These are phyloP conservation scores for Sungouiella blattae DNA, from an alignment of 805 yeast species.

Conservation along the genomic window DNA sequence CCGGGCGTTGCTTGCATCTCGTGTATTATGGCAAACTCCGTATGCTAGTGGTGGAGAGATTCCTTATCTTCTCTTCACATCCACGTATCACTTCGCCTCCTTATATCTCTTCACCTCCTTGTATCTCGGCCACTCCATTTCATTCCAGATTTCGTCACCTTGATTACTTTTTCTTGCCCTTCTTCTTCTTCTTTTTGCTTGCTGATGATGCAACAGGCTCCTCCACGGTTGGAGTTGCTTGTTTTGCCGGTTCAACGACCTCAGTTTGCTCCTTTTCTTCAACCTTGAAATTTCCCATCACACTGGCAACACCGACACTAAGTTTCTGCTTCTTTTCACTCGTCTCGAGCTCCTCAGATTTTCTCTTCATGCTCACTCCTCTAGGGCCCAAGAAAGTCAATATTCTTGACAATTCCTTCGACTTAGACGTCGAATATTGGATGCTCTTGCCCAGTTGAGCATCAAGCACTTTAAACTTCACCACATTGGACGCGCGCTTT, in stretches of 20 bases:
- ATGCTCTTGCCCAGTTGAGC: conserved; percentile 61
- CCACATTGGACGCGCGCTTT: conserved; percentile 27
- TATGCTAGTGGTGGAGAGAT: too few relatives aligned
- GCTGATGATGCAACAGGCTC: conserved; percentile 8
- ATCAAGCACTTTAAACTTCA: conserved; percentile 62
- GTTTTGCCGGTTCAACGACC: conserved; percentile 5
- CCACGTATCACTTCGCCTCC: neutral
- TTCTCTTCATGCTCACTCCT: conserved; percentile 39
- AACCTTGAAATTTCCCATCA: conserved; percentile 37
- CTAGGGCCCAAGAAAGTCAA: conserved; percentile 72
- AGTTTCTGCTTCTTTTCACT: conserved; percentile 13
- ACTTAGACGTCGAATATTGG: conserved; percentile 53
- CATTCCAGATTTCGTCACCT: neutral
- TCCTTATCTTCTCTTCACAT: too few relatives aligned
- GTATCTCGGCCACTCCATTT: too few relatives aligned
- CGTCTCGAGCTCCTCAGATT: conserved; percentile 8
- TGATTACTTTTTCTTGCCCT: conserved; percentile 1
- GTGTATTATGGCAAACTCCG: too few relatives aligned
- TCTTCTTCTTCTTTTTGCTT: conserved; percentile 25
- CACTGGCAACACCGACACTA: conserved; percentile 34
- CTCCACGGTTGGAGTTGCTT: neutral
- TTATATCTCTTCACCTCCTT: too few relatives aligned
- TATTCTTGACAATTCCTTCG: conserved; percentile 71
- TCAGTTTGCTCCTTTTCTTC: conserved; percentile 18
- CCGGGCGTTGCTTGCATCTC: too few relatives aligned